Conservation (phyloP, 164 flowering plant genomes). For the Umbellularia californica region DNA sequence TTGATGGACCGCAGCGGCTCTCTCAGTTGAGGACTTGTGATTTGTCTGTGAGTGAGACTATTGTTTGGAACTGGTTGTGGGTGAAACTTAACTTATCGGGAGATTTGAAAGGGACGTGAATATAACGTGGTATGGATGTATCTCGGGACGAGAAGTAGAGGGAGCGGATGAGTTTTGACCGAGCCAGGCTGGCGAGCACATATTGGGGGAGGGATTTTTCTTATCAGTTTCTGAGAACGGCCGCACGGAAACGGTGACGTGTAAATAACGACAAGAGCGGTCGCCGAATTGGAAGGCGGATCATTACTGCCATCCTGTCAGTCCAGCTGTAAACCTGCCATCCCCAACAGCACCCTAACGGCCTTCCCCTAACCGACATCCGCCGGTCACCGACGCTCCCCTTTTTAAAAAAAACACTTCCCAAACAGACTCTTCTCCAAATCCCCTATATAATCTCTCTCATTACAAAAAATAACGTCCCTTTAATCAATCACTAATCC, state of each 20-base stretch:
- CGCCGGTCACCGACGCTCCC: slow-evolving; percentile 19
- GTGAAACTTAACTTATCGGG: neutral
- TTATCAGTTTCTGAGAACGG: slow-evolving; percentile 19
- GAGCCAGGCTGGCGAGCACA: slow-evolving; percentile 67
- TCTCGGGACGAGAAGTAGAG: slow-evolving; percentile 7
- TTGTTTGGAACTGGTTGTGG: no score
- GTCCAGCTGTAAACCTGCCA: slow-evolving; percentile 59
- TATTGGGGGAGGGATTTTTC: slow-evolving; percentile 14
- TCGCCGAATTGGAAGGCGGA: slow-evolving; percentile 69
- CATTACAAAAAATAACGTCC: no score
- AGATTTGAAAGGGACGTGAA: neutral
- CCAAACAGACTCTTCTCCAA: neutral
- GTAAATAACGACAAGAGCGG: slow-evolving; percentile 66
- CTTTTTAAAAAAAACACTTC: slow-evolving; percentile 1
- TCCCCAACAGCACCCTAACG: slow-evolving; percentile 28
- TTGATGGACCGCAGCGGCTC: no score
- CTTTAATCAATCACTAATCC: no score
- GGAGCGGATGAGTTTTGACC: slow-evolving; percentile 35
- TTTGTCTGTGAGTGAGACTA: no score
- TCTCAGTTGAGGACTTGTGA: no score
- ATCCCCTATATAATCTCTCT: no score
- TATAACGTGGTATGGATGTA: slow-evolving; percentile 4
- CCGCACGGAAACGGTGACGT: slow-evolving; percentile 46
- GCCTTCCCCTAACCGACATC: slow-evolving; percentile 30
- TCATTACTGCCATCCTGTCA: slow-evolving; percentile 57